These are phyloP conservation scores for Cupressus sempervirens DNA, from an alignment of 75 land plant genomes.

Conservation along the genomic window DNA sequence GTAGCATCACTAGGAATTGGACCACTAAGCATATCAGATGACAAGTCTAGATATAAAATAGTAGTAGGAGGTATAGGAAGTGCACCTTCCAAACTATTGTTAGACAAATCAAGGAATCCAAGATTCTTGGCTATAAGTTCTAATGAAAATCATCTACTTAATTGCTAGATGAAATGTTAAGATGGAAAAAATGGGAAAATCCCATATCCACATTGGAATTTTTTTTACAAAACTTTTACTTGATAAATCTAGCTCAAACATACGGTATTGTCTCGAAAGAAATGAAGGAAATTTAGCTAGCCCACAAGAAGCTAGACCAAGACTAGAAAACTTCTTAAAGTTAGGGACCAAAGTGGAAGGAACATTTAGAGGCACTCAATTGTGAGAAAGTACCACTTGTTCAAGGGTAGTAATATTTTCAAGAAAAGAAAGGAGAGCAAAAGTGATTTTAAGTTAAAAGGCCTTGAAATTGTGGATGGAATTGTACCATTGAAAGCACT, in stretches of 20 bases:
- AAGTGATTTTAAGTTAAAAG: neutral
- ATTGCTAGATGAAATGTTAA: constrained; percentile 25
- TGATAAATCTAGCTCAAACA: constrained; percentile 23
- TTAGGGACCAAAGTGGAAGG: neutral
- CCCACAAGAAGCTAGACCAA: neutral
- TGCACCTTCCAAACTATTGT: constrained; percentile 42
- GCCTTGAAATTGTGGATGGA: too few relatives aligned
- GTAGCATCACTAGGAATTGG: neutral
- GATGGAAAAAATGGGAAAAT: constrained; percentile 17
- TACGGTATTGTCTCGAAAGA: constrained; percentile 18
- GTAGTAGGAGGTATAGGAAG: constrained; percentile 26
- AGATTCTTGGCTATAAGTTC: constrained; percentile 25
- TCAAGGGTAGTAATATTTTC: neutral
- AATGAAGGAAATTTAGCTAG: constrained; percentile 23
- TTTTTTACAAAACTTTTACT: constrained; percentile 31
- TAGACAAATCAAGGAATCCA: constrained; percentile 32
- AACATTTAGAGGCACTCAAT: neutral
- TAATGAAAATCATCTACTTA: constrained; percentile 20
- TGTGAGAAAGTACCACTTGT: neutral
- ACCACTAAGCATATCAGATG: neutral
- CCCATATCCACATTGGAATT: constrained; percentile 35
- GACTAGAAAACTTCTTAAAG: neutral
- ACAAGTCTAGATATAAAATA: neutral
- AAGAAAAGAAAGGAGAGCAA: neutral
- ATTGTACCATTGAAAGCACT: too few relatives aligned